Evolutionary conservation across 108 stramenopile genomes (phyloP), one percentile per base, ranked within the genome.

Genomic region (Pelagomonas calceolata): DNA sequence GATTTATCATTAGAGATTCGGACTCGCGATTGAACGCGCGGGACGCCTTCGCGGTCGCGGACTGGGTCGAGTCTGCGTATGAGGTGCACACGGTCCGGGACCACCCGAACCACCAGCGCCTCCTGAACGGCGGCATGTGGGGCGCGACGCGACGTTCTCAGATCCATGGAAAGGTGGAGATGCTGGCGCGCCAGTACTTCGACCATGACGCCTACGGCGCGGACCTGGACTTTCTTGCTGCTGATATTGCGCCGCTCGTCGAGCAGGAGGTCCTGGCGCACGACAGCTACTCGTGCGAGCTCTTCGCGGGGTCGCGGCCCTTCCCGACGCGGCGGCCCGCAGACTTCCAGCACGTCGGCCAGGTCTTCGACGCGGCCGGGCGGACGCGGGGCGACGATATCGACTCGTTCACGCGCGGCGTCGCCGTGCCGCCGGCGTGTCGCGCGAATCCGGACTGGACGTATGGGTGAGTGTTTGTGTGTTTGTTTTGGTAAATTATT

Each of bases 111-210:
- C 77, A 78, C 65, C 39, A 15, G 30, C 44, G 66, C 33, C 14
- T 39, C 33, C 35, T 78, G 34, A 76, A 76, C 70, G 76, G 70
- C n/a, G 76, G 76, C 33, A 68, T 78, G 73, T 78, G 77, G 77
- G 77, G 77, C 30, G 77, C 71, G 36, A 60, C 44, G 32, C 69
- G 30, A 63, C 36, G 60, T 1, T 60, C 51, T 1, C 1, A 3
- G 51, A 26, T 60, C 51, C 51, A 60, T 26, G 51, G 63, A 30
- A 4, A 3, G 29, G n/a, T 71, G 10, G 32, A 4, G 4, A 4
- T 0, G 32, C 34, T 64, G 15, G 33, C 64, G 12, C 26, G 26
- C 33, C 5, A 30, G 14, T 71, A 30, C 63, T 18, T 1, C 15
- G 44, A 64, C 64, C 34, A 51, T 15, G 36, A 74, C 67, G 4